phyloP scores from a whole-genome alignment of 2,329 filamentous ascomycete species.

The Botrytis elliptica region DNA sequence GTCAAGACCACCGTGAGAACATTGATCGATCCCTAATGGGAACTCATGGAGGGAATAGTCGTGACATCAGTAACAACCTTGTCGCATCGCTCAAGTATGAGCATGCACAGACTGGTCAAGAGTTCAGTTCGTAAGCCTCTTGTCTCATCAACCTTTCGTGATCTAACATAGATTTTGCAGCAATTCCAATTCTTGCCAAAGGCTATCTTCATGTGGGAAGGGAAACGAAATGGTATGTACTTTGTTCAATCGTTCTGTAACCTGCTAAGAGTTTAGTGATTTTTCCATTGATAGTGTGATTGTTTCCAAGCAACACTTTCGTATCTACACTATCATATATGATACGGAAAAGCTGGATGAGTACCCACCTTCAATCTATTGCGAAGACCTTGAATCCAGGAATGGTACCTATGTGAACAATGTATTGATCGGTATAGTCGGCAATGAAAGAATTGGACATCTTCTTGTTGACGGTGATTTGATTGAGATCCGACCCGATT shows the following conservation, averaged over 20 bases:
- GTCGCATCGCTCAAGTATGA: slow-evolving; percentile 16
- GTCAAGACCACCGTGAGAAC: not conserved
- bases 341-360: slow-evolving; percentile 40
- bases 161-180: slow-evolving; percentile 4
- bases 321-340: slow-evolving; percentile 55
- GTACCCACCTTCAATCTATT: slow-evolving; percentile 48
- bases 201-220: slow-evolving; percentile 33
- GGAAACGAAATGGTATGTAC: slow-evolving; percentile 35
- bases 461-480: slow-evolving; percentile 53
- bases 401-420: slow-evolving; percentile 56
- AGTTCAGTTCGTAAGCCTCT: slow-evolving; percentile 1
- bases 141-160: not conserved
- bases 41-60: not conserved
- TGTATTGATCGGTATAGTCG: slow-evolving; percentile 46
- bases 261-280: slow-evolving; percentile 32
- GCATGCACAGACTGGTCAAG: slow-evolving; percentile 11
- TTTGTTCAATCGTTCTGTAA: not conserved
- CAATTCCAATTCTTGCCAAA: slow-evolving; percentile 12
- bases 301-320: slow-evolving; percentile 55
- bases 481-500: slow-evolving; percentile 44
- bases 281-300: slow-evolving; percentile 43
- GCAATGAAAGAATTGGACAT: slow-evolving; percentile 41
- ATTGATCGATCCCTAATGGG: not conserved
- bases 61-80: not conserved
- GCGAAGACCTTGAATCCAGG: slow-evolving; percentile 54